These are phyloP conservation scores for Craterostigma plantagineum DNA, from an alignment of 257 asterid species.

Conservation along the genomic window DNA sequence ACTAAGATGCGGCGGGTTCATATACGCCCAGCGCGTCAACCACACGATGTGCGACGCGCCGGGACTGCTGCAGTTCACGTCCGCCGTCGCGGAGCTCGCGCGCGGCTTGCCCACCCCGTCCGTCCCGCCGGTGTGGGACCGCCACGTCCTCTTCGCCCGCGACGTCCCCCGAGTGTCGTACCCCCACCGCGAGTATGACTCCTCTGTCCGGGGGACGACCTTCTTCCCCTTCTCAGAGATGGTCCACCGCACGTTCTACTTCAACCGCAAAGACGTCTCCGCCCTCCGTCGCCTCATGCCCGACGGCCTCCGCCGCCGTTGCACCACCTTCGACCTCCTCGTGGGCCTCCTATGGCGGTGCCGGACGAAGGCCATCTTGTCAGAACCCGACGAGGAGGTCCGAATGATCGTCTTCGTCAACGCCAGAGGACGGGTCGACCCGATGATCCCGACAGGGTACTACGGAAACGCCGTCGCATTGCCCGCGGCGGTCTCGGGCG, in stretches of 20 bases:
- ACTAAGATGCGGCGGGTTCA: conserved; percentile 44
- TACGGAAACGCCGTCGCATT: conserved; percentile 33
- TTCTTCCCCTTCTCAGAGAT: conserved; percentile 21
- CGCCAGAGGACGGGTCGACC: conserved; percentile 14
- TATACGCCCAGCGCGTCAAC: conserved; percentile 40
- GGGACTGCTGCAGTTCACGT: conserved; percentile 46
- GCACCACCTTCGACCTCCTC: conserved; percentile 31
- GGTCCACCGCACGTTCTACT: conserved; percentile 33
- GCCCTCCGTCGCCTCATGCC: conserved; percentile 26
- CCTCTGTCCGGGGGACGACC: conserved; percentile 20
- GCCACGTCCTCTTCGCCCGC: conserved; percentile 36
- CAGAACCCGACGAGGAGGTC: conserved; percentile 23
- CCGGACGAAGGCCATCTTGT: conserved; percentile 25
- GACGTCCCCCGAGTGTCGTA: conserved; percentile 21
- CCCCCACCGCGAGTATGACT: conserved; percentile 36
- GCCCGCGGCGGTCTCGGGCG: conserved; percentile 20
- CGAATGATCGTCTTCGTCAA: conserved; percentile 23
- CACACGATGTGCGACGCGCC: conserved; percentile 55
- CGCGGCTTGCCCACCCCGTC: conserved; percentile 30
- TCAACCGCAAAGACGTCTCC: conserved; percentile 23
- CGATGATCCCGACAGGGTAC: conserved; percentile 28
- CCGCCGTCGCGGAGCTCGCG: conserved; percentile 44
- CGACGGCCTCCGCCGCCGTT: conserved; percentile 14
- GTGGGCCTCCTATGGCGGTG: conserved; percentile 39
- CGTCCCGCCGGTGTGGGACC: conserved; percentile 32